A percentile compares a stretch with the other conserved stretches of the same genome.
Conservation (phyloP, 345 rosid genomes). For the Acer saccharum region DNA sequence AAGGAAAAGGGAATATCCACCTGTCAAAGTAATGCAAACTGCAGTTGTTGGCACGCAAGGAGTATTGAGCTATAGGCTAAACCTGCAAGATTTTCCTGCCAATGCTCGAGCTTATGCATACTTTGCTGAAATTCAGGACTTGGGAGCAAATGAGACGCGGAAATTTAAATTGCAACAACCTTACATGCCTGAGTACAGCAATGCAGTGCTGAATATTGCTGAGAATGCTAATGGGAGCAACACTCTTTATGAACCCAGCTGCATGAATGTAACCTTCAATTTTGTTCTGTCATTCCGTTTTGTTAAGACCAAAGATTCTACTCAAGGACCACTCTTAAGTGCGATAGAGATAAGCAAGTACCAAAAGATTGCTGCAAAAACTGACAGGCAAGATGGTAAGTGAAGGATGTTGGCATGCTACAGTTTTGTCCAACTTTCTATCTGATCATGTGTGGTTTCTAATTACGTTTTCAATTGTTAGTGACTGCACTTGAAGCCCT, state of each 20-base stretch:
- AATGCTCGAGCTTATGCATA: constrained; percentile 92
- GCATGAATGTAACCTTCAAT: constrained; percentile 80
- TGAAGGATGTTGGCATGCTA: neutral
- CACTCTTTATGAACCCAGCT: constrained; percentile 94
- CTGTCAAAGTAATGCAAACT: constrained; percentile 94
- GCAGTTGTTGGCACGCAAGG: constrained; percentile 91
- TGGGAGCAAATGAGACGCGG: constrained; percentile 67
- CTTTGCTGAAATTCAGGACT: constrained; percentile 90
- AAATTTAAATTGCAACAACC: constrained; percentile 77
- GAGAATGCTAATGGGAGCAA: constrained; percentile 95
- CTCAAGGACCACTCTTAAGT: constrained; percentile 81
- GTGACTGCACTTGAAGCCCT: constrained; percentile 64
- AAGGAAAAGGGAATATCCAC: constrained; percentile 90
- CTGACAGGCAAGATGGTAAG: constrained; percentile 69
- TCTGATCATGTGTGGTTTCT: constrained; percentile 12
- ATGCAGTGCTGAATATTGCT: constrained; percentile 89
- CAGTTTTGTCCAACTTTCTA: neutral
- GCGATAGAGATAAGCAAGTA: constrained; percentile 93
- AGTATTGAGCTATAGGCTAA: constrained; percentile 69
- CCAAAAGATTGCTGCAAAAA: constrained; percentile 63
- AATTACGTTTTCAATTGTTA: constrained; percentile 33
- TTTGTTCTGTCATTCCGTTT: constrained; percentile 83
- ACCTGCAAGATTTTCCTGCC: constrained; percentile 95
- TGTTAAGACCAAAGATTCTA: constrained; percentile 74
- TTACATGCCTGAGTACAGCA: constrained; percentile 69